These are phyloP conservation scores for Endoconidiophora laricicola DNA, from an alignment of 2,329 filamentous ascomycete species.

Conservation along the genomic window DNA sequence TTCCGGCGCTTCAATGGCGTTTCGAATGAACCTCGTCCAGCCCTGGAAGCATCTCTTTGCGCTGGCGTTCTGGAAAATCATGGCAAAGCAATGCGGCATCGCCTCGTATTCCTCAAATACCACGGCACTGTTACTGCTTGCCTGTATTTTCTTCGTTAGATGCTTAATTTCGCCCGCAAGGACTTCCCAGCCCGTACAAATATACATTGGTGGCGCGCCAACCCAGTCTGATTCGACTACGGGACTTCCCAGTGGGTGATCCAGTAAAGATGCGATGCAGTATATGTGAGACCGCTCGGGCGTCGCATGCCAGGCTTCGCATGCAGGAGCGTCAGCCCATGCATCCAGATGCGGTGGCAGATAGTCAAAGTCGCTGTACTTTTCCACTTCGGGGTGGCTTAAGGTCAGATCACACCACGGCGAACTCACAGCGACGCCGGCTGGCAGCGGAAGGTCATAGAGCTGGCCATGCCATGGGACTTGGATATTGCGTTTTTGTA, in stretches of 20 bases:
- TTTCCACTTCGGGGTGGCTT: conserved; percentile 23
- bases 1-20: conserved; percentile 22
- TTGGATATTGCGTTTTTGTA: conserved; percentile 29
- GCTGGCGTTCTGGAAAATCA: conserved; percentile 33
- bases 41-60: conserved; percentile 31
- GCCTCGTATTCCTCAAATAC: conserved; percentile 58
- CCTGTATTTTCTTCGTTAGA: conserved; percentile 37
- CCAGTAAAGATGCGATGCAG: conserved; percentile 33
- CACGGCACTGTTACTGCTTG: conserved; percentile 24
- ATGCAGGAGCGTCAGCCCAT: conserved; percentile 22
- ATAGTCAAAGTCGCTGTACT: conserved; percentile 20
- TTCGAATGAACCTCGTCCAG: conserved; percentile 39
- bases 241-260: conserved; percentile 53
- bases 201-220: conserved; percentile 46
- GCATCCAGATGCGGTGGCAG: conserved; percentile 23
- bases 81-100: conserved; percentile 63
- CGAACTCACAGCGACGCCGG: conserved; percentile 43
- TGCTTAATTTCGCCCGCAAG: conserved; percentile 50
- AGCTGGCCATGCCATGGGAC: conserved; percentile 44
- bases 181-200: conserved; percentile 55
- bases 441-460: conserved; percentile 47
- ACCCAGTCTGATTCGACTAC: conserved; percentile 43
- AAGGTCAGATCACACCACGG: conserved; percentile 59
- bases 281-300: conserved; percentile 35
- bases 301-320: conserved; percentile 38